Evolutionary conservation across 495 filamentous ascomycete species (phyloP).

Genomic region (Penicillium soppii): DNA sequence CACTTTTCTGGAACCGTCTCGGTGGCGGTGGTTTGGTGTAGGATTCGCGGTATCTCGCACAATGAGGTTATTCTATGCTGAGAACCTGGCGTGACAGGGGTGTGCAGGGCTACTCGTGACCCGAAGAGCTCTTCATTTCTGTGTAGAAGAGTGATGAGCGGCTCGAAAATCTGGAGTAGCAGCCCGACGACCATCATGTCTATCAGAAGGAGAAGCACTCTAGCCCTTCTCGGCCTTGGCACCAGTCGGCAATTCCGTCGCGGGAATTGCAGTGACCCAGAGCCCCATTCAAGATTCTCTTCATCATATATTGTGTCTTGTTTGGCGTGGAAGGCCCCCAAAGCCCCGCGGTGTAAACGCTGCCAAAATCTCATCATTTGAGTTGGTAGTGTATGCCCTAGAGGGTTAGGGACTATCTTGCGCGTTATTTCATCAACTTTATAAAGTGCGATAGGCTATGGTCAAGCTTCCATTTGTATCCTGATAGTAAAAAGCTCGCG

Average conservation of each 20-base stretch:
- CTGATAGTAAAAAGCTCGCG: neutral
- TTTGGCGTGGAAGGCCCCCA: neutral
- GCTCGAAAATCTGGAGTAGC: neutral
- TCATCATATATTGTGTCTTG: neutral
- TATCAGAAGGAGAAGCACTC: neutral
- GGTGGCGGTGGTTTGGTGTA: constrained; percentile 11
- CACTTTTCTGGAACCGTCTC: constrained; percentile 11
- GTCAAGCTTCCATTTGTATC: neutral
- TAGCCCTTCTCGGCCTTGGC: neutral
- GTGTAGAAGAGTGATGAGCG: neutral
- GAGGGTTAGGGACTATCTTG: neutral
- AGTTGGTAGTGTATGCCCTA: neutral
- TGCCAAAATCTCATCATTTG: neutral
- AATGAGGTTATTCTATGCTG: neutral
- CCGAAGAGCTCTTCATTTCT: constrained; percentile 1
- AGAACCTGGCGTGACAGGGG: neutral
- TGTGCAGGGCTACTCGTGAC: neutral
- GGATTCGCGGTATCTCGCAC: neutral
- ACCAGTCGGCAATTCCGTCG: neutral
- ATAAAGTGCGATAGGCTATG: neutral
- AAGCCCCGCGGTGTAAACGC: neutral
- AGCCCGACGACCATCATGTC: constrained; percentile 16
- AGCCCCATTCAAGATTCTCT: neutral
- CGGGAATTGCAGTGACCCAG: neutral
- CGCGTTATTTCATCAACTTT: neutral